These are phyloP conservation scores for Tubosaeta sp. DNA, from an alignment of 768 basidiomycete genomes.

Conservation along the genomic window DNA sequence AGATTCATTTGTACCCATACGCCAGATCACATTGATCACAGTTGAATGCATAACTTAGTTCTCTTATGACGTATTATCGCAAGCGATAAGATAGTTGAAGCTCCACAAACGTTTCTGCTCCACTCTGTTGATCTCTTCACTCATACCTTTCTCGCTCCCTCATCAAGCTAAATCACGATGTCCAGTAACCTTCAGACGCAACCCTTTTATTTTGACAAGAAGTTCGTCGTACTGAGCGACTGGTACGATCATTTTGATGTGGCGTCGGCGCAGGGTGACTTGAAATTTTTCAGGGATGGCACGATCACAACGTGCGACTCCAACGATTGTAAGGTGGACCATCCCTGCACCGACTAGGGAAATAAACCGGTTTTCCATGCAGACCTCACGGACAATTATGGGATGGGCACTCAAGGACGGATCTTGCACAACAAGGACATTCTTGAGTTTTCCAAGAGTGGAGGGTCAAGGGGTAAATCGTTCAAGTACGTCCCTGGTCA, in stretches of 20 bases:
- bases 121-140: not conserved
- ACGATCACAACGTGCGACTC: constrained; percentile 92
- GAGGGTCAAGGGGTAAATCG: constrained; percentile 16
- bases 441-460: constrained; percentile 45
- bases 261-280: not conserved
- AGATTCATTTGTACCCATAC: constrained; percentile 3
- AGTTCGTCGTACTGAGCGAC: constrained; percentile 84
- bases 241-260: constrained; percentile 51
- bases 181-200: constrained; percentile 8
- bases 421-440: constrained; percentile 61
- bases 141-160: not conserved
- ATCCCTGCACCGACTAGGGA: not conserved
- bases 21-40: not conserved
- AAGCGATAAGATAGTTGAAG: constrained; percentile 15
- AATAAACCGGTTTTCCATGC: not conserved
- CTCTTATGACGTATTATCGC: not conserved
- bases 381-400: constrained; percentile 90
- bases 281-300: constrained; percentile 59
- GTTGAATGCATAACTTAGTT: not conserved
- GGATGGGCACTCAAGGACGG: constrained; percentile 72
- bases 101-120: constrained; percentile 16
- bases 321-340: constrained; percentile 71
- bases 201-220: constrained; percentile 50
- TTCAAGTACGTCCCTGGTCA: constrained; percentile 41
- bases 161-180: constrained; percentile 5